Evolutionary conservation across 176 grass and related monocot species (phyloP).

Genomic region (Themeda triandra): DNA sequence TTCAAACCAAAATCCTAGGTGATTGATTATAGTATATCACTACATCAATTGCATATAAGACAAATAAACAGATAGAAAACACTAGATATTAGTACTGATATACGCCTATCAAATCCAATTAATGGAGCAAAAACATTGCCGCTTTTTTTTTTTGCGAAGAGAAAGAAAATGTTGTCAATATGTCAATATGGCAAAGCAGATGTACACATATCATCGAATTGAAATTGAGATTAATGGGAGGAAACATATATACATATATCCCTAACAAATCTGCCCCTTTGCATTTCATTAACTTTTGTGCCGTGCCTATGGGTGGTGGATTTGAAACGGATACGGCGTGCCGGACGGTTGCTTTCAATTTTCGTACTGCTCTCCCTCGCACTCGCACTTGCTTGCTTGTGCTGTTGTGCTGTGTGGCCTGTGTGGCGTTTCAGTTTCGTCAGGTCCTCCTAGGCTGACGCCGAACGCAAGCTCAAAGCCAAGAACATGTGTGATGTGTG

Average conservation of each 20-base stretch:
- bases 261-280: neutral
- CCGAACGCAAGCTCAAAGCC: slow-evolving; percentile 14
- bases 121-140: neutral
- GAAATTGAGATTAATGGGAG: neutral
- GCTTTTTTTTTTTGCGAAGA: neutral
- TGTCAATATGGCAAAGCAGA: neutral
- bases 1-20: neutral
- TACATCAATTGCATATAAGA: neutral
- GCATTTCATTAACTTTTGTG: neutral
- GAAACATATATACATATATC: neutral
- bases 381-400: neutral
- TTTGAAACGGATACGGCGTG: neutral
- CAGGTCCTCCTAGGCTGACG: neutral
- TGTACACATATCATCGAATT: neutral
- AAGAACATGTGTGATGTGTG: slow-evolving; percentile 40
- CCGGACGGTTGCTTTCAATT: neutral
- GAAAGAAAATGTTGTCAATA: neutral
- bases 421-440: neutral
- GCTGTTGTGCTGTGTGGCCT: no score
- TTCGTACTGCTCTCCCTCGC: slow-evolving; percentile 18
- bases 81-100: neutral
- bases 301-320: neutral
- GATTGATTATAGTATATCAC: neutral
- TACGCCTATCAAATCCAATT: neutral
- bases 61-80: neutral